Evolutionary conservation across 495 filamentous ascomycete species (phyloP).

Genomic region (Lasiosphaeria hispida): DNA sequence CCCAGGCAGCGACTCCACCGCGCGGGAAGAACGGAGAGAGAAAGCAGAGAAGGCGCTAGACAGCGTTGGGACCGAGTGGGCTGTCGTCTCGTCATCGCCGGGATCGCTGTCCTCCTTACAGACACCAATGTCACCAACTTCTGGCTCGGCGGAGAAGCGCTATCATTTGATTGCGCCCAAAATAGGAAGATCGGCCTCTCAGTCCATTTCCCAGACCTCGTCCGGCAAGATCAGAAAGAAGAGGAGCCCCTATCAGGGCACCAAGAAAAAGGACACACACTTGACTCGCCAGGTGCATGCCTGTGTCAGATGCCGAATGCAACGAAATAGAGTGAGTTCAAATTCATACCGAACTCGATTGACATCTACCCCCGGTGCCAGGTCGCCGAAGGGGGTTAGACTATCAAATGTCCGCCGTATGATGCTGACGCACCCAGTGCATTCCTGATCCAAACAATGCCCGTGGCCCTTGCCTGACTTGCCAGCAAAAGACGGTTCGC

Average conservation of each 20-base stretch:
- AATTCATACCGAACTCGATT: not conserved
- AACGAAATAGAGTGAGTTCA: slow-evolving; percentile 34
- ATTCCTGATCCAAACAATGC: slow-evolving; percentile 35
- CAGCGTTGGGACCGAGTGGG: slow-evolving; percentile 23
- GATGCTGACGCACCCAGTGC: slow-evolving; percentile 26
- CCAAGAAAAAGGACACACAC: slow-evolving; percentile 30
- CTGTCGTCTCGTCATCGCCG: slow-evolving; percentile 17
- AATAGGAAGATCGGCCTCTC: slow-evolving; percentile 5
- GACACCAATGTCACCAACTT: slow-evolving; percentile 14
- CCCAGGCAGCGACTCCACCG: slow-evolving; percentile 4
- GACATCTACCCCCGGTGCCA: too few species aligned
- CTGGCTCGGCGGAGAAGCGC: slow-evolving; percentile 13
- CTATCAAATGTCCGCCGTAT: too few species aligned
- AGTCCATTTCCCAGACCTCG: slow-evolving; percentile 15
- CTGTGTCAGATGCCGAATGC: slow-evolving; percentile 37
- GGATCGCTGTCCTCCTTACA: slow-evolving; percentile 13
- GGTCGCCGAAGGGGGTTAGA: too few species aligned
- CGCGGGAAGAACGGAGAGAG: slow-evolving; percentile 4
- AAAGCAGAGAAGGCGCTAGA: slow-evolving; percentile 1
- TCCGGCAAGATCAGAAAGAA: slow-evolving; percentile 25
- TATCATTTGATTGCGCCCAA: slow-evolving; percentile 25
- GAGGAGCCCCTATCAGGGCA: slow-evolving; percentile 28
- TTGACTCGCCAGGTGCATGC: slow-evolving; percentile 35
- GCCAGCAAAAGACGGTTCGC: slow-evolving; percentile 29
- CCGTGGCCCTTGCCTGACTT: slow-evolving; percentile 34